phyloP scores from a whole-genome alignment of 495 filamentous ascomycete genomes.

The Aspergillus cristatus region DNA sequence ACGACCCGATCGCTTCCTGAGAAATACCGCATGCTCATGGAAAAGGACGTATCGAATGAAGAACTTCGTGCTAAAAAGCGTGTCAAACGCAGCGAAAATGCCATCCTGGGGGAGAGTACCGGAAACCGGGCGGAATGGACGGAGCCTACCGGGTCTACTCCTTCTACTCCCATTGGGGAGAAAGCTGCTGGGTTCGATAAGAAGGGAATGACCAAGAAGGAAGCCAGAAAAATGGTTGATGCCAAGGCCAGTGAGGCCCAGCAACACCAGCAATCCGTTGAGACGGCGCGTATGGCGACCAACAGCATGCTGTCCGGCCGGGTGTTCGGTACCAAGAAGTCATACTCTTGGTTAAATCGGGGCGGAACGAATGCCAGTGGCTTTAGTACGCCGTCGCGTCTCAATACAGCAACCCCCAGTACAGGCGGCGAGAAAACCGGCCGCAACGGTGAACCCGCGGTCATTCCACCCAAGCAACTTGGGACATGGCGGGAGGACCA shows the following conservation, averaged over 20 bases:
- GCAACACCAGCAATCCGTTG: slow-evolving; percentile 42
- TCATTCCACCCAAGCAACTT: slow-evolving; percentile 24
- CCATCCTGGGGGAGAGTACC: slow-evolving; percentile 31
- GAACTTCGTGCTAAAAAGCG: slow-evolving; percentile 44
- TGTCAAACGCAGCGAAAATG: slow-evolving; percentile 34
- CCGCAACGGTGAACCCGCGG: slow-evolving; percentile 19
- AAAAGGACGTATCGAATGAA: slow-evolving; percentile 34
- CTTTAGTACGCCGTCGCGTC: slow-evolving; percentile 31
- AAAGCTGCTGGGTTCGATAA: slow-evolving; percentile 39
- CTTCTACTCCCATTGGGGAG: slow-evolving; percentile 34
- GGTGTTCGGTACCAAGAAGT: slow-evolving; percentile 38
- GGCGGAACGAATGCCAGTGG: slow-evolving; percentile 27
- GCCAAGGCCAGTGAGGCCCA: slow-evolving; percentile 40
- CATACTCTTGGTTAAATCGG: slow-evolving; percentile 38
- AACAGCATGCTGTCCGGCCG: slow-evolving; percentile 35
- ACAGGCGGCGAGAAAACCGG: slow-evolving; percentile 23
- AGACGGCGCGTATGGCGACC: slow-evolving; percentile 38
- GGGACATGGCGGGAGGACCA: slow-evolving; percentile 42
- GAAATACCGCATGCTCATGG: slow-evolving; percentile 24
- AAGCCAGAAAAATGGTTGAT: slow-evolving; percentile 41
- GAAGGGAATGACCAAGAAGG: slow-evolving; percentile 48
- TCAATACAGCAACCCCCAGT: slow-evolving; percentile 24
- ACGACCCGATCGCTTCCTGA: slow-evolving; percentile 22
- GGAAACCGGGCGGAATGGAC: slow-evolving; percentile 23
- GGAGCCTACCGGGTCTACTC: slow-evolving; percentile 32